Base-by-base conservation (phyloP, 139 green algal species). In the Medakamo hakoo region DNA sequence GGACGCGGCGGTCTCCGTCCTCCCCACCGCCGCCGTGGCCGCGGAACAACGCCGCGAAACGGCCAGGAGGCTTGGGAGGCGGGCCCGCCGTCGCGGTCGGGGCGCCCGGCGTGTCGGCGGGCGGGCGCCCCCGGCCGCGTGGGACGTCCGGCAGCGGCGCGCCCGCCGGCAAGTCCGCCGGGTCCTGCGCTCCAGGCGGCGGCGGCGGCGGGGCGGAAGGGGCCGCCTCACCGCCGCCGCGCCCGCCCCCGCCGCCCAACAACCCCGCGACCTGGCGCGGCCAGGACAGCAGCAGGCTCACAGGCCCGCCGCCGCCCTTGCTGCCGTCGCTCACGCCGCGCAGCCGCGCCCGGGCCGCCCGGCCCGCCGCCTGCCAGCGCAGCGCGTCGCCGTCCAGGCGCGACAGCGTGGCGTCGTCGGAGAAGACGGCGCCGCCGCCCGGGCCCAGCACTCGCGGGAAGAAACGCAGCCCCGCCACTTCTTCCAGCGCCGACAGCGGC, bases 401-500 rank as follows among this genome's bases (percentile, higher is more conserved):
- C 32, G 4, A 4, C 28, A 4, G 32, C 27, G 27, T 27, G 32
- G 2, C 5, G 57, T 4, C 28, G 21, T 57, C 3, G 29, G 3
- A 32, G 49, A n/a, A n/a, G n/a, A n/a, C n/a, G 26, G 58, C 9
- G 22, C 22, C 30, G 2, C 19, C 19, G 16, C 32, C 31, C 27
- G 30, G 3, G 9, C 18, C 4, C 20, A 31, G 9, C 58, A n/a
- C 32, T 27, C 5, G 40, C 56, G 20, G 18, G 30, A 40, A 63
- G 20, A 57, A 57, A 16, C 56, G 59, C 63, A 32, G 27, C 63
- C 81, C 82, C 66, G 76, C 70, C 52, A 80, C 81, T 27, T 78
- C 71, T 67, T 95, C 87, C 55, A 95, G 73, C 23, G 78, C 62
- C 0, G 78, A 71, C 1, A 95, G 57, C 0, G 84, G 87, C 31